Base-by-base conservation (phyloP, 441 rosid species). In the Brassica balearica region DNA sequence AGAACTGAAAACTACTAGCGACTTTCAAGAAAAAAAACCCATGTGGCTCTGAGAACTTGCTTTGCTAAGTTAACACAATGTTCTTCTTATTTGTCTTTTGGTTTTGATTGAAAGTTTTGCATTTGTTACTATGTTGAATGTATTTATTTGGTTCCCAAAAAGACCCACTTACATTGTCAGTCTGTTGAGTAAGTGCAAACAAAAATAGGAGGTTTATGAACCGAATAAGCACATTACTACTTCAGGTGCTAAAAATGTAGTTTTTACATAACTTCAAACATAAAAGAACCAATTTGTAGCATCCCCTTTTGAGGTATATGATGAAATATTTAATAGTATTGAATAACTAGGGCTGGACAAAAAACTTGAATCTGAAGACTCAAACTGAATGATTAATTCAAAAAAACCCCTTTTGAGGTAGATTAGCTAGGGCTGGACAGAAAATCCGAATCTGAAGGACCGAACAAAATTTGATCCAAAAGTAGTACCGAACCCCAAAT, bases 31-130 rank as follows among this genome's bases (percentile, higher is more conserved):
- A 58, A 72, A 72, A 55, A 71, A 25, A 66, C 25, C 38, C 20
- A 67, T 27, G 46, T 77, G 75, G 34, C 34, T 53, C 59, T 77
- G 20, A 34, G 80, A 41, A 71, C 69, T 75, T 77, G 60, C 19
- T 77, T 64, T 63, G 66, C 41, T 48, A 12, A 56, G 65, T 23
- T 10, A 74, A 25, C 58, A 59, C 69, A 65, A 38, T 66, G 29
- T n/a, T 66, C 56, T 65, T 32, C 41, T 66, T 66, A 25, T 41
- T 11, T 66, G 3, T 66, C 29, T 19, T 20, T 66, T 66, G 32
- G 70, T 66, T 66, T 41, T 25, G 32, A 38, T 20, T 4, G 25
- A 36, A 36, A 19, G n/a, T 36, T 11, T 36, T 66, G 56, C 56
- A 66, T 10, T 20, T 66, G 32, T 38, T 65, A 17, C 48, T 38